These are phyloP conservation scores for Quercus variabilis DNA, from an alignment of 306 rosid genomes.

Conservation along the genomic window DNA sequence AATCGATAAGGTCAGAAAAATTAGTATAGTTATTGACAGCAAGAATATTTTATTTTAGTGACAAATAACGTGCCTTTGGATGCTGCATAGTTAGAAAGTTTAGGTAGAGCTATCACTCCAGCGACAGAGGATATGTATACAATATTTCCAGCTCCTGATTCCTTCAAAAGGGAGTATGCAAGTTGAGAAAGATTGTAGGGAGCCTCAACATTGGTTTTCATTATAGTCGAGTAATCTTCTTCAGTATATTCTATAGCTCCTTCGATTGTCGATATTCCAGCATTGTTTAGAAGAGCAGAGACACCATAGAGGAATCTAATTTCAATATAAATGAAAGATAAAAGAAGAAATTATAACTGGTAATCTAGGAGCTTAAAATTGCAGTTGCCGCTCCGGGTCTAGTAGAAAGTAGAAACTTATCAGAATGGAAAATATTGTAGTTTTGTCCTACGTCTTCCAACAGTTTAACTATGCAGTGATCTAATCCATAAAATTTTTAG, in stretches of 20 bases:
- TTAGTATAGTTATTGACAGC: not conserved
- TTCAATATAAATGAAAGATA: no score
- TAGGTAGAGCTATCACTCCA: constrained; percentile 36
- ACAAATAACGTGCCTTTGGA: constrained; percentile 45
- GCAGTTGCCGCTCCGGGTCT: no score
- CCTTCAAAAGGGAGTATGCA: constrained; percentile 40
- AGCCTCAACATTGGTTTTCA: constrained; percentile 33
- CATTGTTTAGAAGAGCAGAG: constrained; percentile 15
- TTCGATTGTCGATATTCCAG: not conserved
- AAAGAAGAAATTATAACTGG: no score
- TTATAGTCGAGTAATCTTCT: constrained; percentile 26
- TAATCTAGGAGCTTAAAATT: no score
- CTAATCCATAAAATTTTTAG: no score
- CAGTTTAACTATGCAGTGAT: no score
- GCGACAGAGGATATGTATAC: constrained; percentile 43
- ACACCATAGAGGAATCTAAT: no score
- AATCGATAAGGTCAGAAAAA: not conserved
- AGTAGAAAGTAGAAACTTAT: no score
- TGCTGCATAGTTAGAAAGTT: constrained; percentile 39
- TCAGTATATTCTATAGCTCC: constrained; percentile 1
- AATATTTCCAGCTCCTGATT: constrained; percentile 39
- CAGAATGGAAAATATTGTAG: no score
- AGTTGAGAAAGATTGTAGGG: constrained; percentile 41
- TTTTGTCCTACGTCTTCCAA: no score
- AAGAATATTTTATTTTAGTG: not conserved